Evolutionary conservation across 2,329 filamentous ascomycete species (phyloP).

Genomic region (Pleomassaria siparia): DNA sequence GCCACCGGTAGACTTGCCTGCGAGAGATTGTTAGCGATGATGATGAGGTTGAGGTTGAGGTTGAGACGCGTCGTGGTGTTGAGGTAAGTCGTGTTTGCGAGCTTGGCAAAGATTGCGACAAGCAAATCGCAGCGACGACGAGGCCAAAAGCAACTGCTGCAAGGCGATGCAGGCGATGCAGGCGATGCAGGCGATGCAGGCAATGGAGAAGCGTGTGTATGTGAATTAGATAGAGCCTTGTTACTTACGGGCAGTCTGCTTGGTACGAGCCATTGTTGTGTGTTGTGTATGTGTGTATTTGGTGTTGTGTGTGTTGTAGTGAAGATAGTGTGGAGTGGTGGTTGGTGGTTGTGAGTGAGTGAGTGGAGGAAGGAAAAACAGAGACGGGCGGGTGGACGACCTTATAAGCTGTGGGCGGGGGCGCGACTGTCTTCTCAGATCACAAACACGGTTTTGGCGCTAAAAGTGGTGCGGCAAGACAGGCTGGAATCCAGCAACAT

Average conservation of each 20-base stretch:
- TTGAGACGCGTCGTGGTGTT: background rate
- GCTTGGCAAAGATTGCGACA: constrained; percentile 10
- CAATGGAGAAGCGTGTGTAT: no score
- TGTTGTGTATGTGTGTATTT: constrained; percentile 23
- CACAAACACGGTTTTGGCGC: constrained; percentile 35
- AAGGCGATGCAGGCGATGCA: no score
- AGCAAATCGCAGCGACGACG: constrained; percentile 7
- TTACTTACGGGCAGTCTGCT: constrained; percentile 60
- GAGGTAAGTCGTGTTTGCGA: constrained; percentile 2
- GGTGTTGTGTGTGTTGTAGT: constrained; percentile 25
- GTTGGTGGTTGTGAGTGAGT: constrained; percentile 2
- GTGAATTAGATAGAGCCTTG: no score
- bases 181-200: constrained; percentile 14
- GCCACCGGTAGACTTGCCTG: constrained; percentile 74
- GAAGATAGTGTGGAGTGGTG: constrained; percentile 31
- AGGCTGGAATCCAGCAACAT: constrained; percentile 7
- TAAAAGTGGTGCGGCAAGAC: constrained; percentile 6
- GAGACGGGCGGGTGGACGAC: constrained; percentile 32
- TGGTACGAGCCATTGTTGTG: constrained; percentile 54
- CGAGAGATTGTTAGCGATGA: constrained; percentile 35
- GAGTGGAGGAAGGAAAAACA: constrained; percentile 39
- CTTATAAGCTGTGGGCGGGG: constrained; percentile 42
- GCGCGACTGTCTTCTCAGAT: constrained; percentile 38
- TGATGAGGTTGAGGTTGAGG: constrained; percentile 10
- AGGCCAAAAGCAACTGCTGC: constrained; percentile 13